Evolutionary conservation across 805 yeast species (phyloP), one percentile per base, ranked within the genome.

Genomic region (Monosporozyma servazzii): DNA sequence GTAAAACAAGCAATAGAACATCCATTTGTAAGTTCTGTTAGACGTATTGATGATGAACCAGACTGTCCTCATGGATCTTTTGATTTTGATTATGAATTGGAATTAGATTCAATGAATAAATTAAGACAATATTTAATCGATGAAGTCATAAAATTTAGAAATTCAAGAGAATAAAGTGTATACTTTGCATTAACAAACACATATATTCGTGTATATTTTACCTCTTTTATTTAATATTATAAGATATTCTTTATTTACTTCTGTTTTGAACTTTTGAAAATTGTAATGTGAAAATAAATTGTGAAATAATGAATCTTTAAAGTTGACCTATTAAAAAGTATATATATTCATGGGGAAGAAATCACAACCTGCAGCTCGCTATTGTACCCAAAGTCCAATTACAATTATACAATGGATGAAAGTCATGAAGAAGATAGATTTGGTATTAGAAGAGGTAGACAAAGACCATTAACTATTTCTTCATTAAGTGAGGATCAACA

Each of bases 21-120:
- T 59, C 71, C 72, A 1, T 86, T 76, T 60, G 70, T 88, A 8
- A 62, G 59, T 11, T 60, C 67, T 2, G 79, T 87, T 7, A 73
- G 91, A 56, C 76, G 78, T 54, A 51, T 59, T 0, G 70, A 71
- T 13, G 81, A 78, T 50, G 96, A 86, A 62, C 79, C 84, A 0
- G 65, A 50, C 2, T 75, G 84, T 51, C 57, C 64, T 0, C 61
- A 63, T 2, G 67, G 69, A 9, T 67, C 71, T 2, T 85, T 88
- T 60, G 83, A 84, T 60, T 85, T 84, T 59, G 75, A 80, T 31
- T 86, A 84, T 64, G 96, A 89, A 59, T 63, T 67, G 20, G 51
- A 60, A 9, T 62, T 68, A 2, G 57, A 56, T 9, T 63, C 72
- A 8, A 66, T 77, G 62, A 66, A 69, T 29, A 78, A 75, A 17